Conservation (phyloP, 2,329 filamentous ascomycete genomes). For the Nemania sp. region DNA sequence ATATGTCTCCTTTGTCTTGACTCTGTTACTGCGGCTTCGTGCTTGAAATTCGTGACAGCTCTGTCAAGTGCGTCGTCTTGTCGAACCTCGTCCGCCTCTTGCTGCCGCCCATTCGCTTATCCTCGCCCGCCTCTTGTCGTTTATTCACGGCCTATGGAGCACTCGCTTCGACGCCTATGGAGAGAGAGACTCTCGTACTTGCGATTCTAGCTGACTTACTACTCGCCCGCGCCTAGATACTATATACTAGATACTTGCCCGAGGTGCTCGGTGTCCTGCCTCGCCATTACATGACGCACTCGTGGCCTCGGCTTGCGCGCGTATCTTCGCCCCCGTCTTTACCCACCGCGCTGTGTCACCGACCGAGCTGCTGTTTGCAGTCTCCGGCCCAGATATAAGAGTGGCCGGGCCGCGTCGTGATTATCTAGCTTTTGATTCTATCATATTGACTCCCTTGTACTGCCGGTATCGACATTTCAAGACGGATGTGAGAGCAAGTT, state of each 20-base stretch:
- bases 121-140: slow-evolving; percentile 20
- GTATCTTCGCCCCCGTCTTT: slow-evolving; percentile 9
- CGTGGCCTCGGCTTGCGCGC: slow-evolving; percentile 26
- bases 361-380: slow-evolving; percentile 18
- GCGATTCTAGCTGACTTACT: slow-evolving; percentile 18
- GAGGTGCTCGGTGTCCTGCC: slow-evolving; percentile 4
- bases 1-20: slow-evolving; percentile 28
- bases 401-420: slow-evolving; percentile 15
- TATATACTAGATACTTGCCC: slow-evolving; percentile 12
- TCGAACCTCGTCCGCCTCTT: slow-evolving; percentile 20
- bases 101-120: slow-evolving; percentile 7
- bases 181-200: slow-evolving; percentile 16
- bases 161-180: slow-evolving; percentile 9
- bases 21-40: slow-evolving; percentile 20
- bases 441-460: not conserved
- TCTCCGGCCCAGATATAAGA: slow-evolving; percentile 29
- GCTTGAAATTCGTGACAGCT: slow-evolving; percentile 23
- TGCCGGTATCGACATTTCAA: not conserved
- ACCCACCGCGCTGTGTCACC: slow-evolving; percentile 20
- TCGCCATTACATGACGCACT: slow-evolving; percentile 6
- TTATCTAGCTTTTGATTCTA: slow-evolving; percentile 2
- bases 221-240: not conserved
- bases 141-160: slow-evolving; percentile 33
- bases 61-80: slow-evolving; percentile 29
- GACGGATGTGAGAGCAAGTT: slow-evolving; percentile 17